Evolutionary conservation across 352 stramenopile species (phyloP), one percentile per base, ranked within the genome.

Genomic region (Phytophthora sp.): DNA sequence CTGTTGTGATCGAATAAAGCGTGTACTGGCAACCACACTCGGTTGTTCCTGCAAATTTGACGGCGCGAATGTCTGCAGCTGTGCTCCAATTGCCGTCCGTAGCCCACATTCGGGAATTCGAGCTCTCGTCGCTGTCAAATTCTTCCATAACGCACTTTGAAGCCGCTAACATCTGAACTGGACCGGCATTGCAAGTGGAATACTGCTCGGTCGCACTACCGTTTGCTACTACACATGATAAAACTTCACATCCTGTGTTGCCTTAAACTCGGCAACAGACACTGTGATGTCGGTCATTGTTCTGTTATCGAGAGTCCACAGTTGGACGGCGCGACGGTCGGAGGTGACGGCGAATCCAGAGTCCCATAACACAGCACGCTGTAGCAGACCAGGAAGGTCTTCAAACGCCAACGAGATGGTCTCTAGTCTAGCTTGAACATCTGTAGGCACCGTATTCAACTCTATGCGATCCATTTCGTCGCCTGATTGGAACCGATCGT

Each of bases 321-420:
- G 45, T 35, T 66, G 51, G 30, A 71, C 35, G 1, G 46, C 55
- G 3, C 13, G 53, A 18, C 60, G n/a, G 30, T 68, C 44, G 2
- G 35, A 39, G 16, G 56, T 55, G 39, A 75, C 47, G 20, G 27
- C 56, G 38, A 77, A 69, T 29, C 73, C 73, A 27, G 69, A 66
- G 47, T 80, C 73, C 73, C 73, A 80, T 0, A 78, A 51, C 6
- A 80, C 24, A 16, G 73, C 69, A 9, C 69, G 69, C 20, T 80
- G 73, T 26, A 77, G 45, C 21, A 71, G 23, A 15, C 64, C 69
- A 6, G 66, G 66, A 7, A 78, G 56, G 7, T 72, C 57, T 15
- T 63, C 36, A 35, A 73, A 78, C 13, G 13, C 29, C 23, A 62
- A 7, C 4, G 65, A 73, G 6, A 61, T 5, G 46, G 53, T 66